phyloP scores from a whole-genome alignment of 257 asterid genomes.

The Przewalskia tangutica region DNA sequence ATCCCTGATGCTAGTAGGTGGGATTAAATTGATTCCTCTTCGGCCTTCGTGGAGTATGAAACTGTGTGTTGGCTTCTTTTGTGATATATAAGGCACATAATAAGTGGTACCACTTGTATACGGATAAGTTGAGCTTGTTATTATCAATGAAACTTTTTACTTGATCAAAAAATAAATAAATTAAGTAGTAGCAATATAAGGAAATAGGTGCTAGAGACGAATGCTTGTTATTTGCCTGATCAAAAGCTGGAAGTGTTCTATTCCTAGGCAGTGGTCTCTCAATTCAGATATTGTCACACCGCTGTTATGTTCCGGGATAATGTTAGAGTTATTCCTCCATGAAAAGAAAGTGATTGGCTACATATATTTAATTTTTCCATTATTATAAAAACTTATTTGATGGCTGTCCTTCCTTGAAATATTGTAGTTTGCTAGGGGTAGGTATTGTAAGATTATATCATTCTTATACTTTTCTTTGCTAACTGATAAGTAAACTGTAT shows the following conservation, averaged over 20 bases:
- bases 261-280: not conserved
- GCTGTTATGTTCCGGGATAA: not conserved
- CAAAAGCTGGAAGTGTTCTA: not conserved
- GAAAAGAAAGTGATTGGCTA: not conserved
- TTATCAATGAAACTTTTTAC: no score
- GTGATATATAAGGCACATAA: not conserved
- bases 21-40: not conserved
- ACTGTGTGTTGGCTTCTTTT: not conserved
- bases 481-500: not conserved
- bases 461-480: not conserved
- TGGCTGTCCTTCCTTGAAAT: not conserved
- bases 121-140: no score
- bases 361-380: not conserved
- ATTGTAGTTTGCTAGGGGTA: not conserved
- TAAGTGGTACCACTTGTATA: no score
- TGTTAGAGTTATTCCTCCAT: not conserved
- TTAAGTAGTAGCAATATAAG: not conserved
- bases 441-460: not conserved
- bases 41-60: not conserved
- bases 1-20: not conserved
- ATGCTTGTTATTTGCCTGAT: not conserved
- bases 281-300: not conserved
- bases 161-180: no score
- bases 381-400: not conserved
- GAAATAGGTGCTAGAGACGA: not conserved